A percentile compares a stretch with the other conserved stretches of the same genome.
phyloP scores from a whole-genome alignment of 2,329 filamentous ascomycete species.

The Coniochaeta pulveracea region DNA sequence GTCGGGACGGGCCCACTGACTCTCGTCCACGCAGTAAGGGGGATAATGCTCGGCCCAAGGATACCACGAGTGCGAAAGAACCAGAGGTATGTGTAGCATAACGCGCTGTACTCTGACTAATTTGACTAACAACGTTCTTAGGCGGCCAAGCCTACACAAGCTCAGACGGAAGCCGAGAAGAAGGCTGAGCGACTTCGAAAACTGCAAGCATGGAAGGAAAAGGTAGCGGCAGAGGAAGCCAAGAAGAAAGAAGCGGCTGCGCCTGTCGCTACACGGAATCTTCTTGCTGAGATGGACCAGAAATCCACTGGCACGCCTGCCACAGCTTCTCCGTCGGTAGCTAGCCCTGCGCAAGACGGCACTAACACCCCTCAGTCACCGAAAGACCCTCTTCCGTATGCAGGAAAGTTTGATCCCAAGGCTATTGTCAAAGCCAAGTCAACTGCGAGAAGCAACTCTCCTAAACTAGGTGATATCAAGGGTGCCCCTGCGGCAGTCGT shows the following conservation, averaged over 20 bases:
- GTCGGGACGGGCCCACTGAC: conserved; percentile 62
- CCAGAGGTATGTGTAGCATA: conserved; percentile 42
- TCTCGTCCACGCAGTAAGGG: conserved; percentile 54
- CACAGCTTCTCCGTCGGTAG: conserved; percentile 21
- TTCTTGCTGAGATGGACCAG: conserved; percentile 64
- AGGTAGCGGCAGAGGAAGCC: conserved; percentile 64
- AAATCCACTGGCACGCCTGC: conserved; percentile 37
- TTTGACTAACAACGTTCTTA: conserved; percentile 23
- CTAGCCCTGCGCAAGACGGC: conserved; percentile 35
- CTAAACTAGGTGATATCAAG: conserved; percentile 38
- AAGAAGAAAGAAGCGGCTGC: conserved; percentile 60
- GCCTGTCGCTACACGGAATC: conserved; percentile 53
- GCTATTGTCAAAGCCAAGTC: conserved; percentile 69
- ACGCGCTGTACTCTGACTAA: no score
- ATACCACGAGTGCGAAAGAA: conserved; percentile 32
- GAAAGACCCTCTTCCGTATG: conserved; percentile 45
- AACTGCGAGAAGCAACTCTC: conserved; percentile 41
- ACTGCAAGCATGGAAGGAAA: conserved; percentile 86
- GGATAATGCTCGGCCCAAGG: conserved; percentile 47
- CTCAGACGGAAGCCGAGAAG: conserved; percentile 57
- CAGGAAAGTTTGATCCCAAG: conserved; percentile 80
- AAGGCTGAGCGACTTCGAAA: conserved; percentile 73
- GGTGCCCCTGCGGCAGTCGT: conserved; percentile 24
- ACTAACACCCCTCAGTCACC: conserved; percentile 38
- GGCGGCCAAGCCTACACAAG: conserved; percentile 39